Conservation (phyloP, 2,329 filamentous ascomycete genomes). For the Dothistroma pini region DNA sequence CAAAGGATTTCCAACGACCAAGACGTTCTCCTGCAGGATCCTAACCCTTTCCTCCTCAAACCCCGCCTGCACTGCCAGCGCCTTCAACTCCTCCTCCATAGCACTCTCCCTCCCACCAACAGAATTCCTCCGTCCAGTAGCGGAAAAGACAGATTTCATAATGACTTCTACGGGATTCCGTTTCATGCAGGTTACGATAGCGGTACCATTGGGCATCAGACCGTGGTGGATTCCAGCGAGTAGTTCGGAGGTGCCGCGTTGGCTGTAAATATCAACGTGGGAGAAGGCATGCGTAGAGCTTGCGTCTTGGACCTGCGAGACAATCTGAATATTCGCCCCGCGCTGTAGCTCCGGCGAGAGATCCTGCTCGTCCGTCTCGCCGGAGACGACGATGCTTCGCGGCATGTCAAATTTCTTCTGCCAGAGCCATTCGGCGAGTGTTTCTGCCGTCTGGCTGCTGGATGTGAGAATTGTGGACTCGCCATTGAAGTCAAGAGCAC, state of each 20-base stretch:
- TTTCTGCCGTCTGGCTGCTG: slow-evolving; percentile 1
- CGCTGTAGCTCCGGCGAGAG: not conserved
- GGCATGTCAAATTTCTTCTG: not conserved
- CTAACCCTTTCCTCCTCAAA: not conserved
- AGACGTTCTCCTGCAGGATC: not conserved
- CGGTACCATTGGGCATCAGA: not conserved
- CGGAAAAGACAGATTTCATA: slow-evolving; percentile 1
- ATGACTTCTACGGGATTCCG: slow-evolving; percentile 3
- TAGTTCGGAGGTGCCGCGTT: slow-evolving; percentile 1
- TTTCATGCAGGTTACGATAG: not conserved
- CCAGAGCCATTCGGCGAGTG: slow-evolving; percentile 1
- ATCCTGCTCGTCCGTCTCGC: not conserved
- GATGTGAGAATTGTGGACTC: not conserved
- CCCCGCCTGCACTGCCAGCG: not conserved
- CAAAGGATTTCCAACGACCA: not conserved
- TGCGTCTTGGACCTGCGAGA: not conserved
- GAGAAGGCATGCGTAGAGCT: slow-evolving; percentile 1
- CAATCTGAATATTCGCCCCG: not conserved
- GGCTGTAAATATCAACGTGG: not conserved
- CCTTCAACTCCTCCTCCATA: not conserved
- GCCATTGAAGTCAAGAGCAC: not conserved
- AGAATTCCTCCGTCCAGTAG: not conserved
- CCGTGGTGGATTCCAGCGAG: not conserved
- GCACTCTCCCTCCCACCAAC: not conserved
- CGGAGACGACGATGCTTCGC: slow-evolving; percentile 2